A percentile compares a stretch with the other conserved stretches of the same genome.
Evolutionary conservation across 148 eudicot species (phyloP).

Genomic region (Tetragonia tetragonoides): DNA sequence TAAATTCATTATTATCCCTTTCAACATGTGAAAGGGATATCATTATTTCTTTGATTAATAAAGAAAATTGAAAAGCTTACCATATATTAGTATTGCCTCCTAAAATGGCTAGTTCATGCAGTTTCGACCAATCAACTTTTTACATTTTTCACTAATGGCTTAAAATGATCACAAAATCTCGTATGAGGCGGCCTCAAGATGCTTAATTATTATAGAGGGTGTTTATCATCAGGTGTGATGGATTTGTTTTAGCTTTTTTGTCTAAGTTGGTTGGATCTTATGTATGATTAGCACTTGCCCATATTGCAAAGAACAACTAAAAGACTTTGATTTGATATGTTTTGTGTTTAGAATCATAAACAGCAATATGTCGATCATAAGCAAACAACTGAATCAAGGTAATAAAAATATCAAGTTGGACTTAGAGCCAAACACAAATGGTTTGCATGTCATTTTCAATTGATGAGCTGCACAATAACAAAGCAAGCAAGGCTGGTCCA

Average conservation of each 20-base stretch:
- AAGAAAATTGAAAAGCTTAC: background rate
- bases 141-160: too few species aligned
- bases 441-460: constrained; percentile 15
- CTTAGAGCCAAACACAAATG: constrained; percentile 4
- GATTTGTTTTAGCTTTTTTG: background rate
- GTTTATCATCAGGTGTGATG: too few species aligned
- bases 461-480: background rate
- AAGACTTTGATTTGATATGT: constrained; percentile 29
- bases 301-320: constrained; percentile 14
- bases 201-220: background rate
- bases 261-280: constrained; percentile 15
- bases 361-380: constrained; percentile 20
- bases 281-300: constrained; percentile 20
- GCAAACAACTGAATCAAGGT: constrained; percentile 20
- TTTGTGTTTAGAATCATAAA: constrained; percentile 12
- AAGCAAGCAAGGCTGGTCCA: background rate
- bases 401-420: background rate
- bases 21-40: background rate
- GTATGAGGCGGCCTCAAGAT: too few species aligned
- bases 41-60: background rate
- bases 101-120: too few species aligned
- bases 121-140: too few species aligned
- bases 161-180: too few species aligned
- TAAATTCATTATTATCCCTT: constrained; percentile 10
- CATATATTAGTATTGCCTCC: background rate